Conservation (phyloP, 1,284 basidiomycete genomes). For the Farysia itapuensis region DNA sequence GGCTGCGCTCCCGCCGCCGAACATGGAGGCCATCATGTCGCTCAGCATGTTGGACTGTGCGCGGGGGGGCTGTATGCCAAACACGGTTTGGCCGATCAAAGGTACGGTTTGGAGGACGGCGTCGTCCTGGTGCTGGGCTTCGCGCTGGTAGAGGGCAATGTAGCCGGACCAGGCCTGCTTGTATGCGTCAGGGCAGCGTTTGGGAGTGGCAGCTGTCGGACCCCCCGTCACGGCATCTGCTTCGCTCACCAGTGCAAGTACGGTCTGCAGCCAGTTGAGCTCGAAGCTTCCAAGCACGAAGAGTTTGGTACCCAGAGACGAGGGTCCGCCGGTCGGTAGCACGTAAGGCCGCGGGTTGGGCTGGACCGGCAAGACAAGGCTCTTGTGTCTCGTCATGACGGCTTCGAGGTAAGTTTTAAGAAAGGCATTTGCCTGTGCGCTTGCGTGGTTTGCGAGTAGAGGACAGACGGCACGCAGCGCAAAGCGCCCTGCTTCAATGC, state of each 20-base stretch:
- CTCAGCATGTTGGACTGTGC: constrained; percentile 34
- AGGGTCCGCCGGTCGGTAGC: constrained; percentile 30
- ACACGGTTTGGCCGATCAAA: constrained; percentile 26
- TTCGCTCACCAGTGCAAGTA: constrained; percentile 37
- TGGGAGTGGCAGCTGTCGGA: neutral
- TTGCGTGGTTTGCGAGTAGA: constrained; percentile 24
- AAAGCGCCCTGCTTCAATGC: constrained; percentile 43
- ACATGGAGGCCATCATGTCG: constrained; percentile 48
- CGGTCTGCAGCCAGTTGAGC: constrained; percentile 55
- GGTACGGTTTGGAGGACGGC: constrained; percentile 20
- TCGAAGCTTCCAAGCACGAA: constrained; percentile 53
- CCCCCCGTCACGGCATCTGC: neutral
- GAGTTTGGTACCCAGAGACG: constrained; percentile 22
- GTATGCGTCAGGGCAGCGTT: constrained; percentile 21
- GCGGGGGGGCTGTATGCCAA: constrained; percentile 30
- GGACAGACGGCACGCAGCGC: constrained; percentile 43
- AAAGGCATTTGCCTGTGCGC: constrained; percentile 23
- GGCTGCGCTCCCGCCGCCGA: constrained; percentile 17
- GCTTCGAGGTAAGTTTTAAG: constrained; percentile 33
- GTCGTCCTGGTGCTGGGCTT: constrained; percentile 35
- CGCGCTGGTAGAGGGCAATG: constrained; percentile 38
- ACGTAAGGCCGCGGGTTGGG: constrained; percentile 56
- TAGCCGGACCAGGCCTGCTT: constrained; percentile 31
- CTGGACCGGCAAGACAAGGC: constrained; percentile 49
- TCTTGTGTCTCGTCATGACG: constrained; percentile 26